phyloP scores from a whole-genome alignment of 441 rosid species.

The Mallotus repandus region DNA sequence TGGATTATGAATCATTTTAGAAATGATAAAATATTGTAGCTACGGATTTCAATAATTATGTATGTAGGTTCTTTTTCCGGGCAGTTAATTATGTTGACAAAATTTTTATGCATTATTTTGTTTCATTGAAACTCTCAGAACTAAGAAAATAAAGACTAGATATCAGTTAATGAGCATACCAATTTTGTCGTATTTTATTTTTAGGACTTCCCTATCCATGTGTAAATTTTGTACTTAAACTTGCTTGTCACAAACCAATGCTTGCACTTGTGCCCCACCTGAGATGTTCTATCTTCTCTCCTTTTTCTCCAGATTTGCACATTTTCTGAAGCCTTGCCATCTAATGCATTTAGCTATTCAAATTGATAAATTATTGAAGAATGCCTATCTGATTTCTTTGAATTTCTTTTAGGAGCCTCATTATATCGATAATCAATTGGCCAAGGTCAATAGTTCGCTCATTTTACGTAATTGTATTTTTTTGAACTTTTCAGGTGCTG shows the following conservation, averaged over 20 bases:
- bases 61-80: background rate
- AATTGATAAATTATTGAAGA: background rate
- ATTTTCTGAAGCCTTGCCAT: background rate
- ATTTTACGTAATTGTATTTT: background rate
- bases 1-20: background rate
- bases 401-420: background rate
- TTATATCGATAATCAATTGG: background rate
- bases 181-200: background rate
- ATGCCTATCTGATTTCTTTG: background rate
- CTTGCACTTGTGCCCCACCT: background rate
- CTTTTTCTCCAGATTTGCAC: background rate
- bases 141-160: background rate
- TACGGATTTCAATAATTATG: background rate
- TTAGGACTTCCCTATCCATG: background rate
- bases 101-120: background rate
- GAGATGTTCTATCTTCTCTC: background rate
- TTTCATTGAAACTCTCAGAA: background rate
- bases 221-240: background rate
- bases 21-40: background rate
- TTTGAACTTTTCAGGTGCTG: constrained; percentile 51
- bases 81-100: background rate
- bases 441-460: background rate
- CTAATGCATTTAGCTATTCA: background rate
- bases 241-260: background rate
- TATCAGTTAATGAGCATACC: background rate